Conservation (phyloP, 371 early-diverging fungal genomes). For the Mucor plumbeus region DNA sequence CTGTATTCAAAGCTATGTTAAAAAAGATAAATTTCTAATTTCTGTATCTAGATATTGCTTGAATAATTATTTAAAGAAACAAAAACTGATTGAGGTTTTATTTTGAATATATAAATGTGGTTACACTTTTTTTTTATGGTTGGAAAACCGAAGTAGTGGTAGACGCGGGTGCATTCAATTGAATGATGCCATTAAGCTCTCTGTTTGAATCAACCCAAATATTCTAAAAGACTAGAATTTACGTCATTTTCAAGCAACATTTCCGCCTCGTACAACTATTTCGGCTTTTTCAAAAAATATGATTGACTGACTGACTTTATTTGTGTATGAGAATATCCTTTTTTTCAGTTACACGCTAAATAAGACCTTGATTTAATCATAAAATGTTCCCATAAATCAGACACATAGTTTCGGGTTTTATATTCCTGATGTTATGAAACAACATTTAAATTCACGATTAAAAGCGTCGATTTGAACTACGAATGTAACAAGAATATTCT, state of each 20-base stretch:
- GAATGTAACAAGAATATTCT: too few relatives aligned
- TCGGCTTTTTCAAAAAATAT: neutral
- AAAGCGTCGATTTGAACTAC: too few relatives aligned
- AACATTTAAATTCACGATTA: too few relatives aligned
- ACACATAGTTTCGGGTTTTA: too few relatives aligned
- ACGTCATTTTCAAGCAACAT: neutral
- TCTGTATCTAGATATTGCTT: conserved; percentile 1
- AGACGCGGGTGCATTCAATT: neutral
- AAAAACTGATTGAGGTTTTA: neutral
- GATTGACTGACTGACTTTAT: conserved; percentile 9
- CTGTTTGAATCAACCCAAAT: neutral
- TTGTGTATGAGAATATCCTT: conserved; percentile 6
- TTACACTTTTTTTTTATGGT: neutral
- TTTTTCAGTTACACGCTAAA: neutral
- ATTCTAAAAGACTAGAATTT: neutral
- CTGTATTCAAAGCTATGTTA: too few relatives aligned
- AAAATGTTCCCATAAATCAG: too few relatives aligned
- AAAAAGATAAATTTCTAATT: neutral
- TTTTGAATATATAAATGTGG: neutral
- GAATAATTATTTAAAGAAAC: neutral
- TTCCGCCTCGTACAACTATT: neutral
- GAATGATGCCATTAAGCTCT: conserved; percentile 6
- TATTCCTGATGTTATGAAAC: too few relatives aligned
- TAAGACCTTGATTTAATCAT: too few relatives aligned
- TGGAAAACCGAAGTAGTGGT: neutral